These are phyloP conservation scores for Sporothrix schenckii DNA, from an alignment of 2,329 filamentous ascomycete genomes.

Conservation along the genomic window DNA sequence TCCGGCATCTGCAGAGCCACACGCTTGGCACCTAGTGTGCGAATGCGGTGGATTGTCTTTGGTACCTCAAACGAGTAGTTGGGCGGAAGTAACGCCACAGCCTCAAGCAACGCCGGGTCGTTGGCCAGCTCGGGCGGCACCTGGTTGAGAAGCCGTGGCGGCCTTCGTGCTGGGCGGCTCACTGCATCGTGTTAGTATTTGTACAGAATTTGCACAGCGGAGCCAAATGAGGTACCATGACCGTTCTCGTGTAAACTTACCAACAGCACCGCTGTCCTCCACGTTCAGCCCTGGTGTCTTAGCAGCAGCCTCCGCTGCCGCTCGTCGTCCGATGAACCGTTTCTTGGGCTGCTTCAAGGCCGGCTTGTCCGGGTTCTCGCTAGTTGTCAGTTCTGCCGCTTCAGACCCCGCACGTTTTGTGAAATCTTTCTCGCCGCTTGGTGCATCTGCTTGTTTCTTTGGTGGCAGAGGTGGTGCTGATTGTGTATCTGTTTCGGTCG, in stretches of 20 bases:
- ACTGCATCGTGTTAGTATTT: constrained; percentile 52
- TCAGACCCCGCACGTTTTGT: constrained; percentile 35
- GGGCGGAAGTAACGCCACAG: constrained; percentile 81
- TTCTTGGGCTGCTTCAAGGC: constrained; percentile 77
- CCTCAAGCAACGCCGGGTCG: constrained; percentile 81
- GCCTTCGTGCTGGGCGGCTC: constrained; percentile 65
- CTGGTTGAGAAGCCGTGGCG: constrained; percentile 83
- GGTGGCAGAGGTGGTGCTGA: neutral
- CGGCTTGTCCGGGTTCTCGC: constrained; percentile 25
- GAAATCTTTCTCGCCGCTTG: constrained; percentile 23
- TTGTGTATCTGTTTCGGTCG: neutral
- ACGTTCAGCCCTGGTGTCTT: constrained; percentile 42
- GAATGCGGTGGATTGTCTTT: constrained; percentile 95
- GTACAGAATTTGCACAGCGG: too few species aligned
- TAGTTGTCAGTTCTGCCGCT: constrained; percentile 43
- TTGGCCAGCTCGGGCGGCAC: constrained; percentile 85
- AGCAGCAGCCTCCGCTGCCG: constrained; percentile 64
- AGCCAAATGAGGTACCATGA: too few species aligned
- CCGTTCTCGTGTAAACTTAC: constrained; percentile 4
- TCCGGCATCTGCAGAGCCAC: constrained; percentile 98
- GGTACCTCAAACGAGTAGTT: constrained; percentile 99
- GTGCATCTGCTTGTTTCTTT: neutral
- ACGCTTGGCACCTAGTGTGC: constrained; percentile 73
- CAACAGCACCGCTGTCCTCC: constrained; percentile 65
- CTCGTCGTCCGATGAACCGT: constrained; percentile 83